Evolutionary conservation across 805 yeast species (phyloP).

Genomic region (Kluyveromyces nonfermentans): DNA sequence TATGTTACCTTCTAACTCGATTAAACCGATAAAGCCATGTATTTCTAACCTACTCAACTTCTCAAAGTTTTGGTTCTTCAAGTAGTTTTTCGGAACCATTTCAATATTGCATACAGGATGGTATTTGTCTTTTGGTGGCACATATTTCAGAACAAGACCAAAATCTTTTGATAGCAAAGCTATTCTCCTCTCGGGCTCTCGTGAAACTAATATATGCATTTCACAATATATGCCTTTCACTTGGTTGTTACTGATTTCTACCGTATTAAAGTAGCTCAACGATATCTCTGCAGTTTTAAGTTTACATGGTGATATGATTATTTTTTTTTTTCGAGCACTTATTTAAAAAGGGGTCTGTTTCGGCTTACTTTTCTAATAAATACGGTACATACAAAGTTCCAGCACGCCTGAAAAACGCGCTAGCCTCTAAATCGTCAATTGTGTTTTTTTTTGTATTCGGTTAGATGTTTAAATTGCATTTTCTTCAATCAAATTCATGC

Average conservation of each 20-base stretch:
- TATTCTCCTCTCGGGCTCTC: slow-evolving; percentile 18
- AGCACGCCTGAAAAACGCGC: too few relatives aligned
- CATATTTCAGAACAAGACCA: slow-evolving; percentile 39
- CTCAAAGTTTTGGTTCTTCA: slow-evolving; percentile 33
- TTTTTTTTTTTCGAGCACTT: background rate
- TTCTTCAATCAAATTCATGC: background rate
- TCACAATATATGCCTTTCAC: background rate
- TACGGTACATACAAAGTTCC: background rate
- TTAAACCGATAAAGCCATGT: slow-evolving; percentile 72
- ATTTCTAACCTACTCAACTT: slow-evolving; percentile 38
- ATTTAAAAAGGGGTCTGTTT: background rate
- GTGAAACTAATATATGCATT: slow-evolving; percentile 21
- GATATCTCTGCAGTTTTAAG: background rate
- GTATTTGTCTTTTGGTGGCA: slow-evolving; percentile 24
- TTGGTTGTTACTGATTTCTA: background rate
- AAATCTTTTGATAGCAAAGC: slow-evolving; percentile 31
- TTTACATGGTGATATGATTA: background rate
- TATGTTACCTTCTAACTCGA: slow-evolving; percentile 54
- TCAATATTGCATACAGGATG: slow-evolving; percentile 39
- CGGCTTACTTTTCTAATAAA: background rate
- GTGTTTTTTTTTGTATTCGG: too few relatives aligned
- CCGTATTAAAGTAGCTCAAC: background rate
- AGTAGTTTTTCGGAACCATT: slow-evolving; percentile 32
- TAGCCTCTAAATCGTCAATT: too few relatives aligned
- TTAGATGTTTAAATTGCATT: background rate